Evolutionary conservation across 73 alveolate genomes (phyloP), one percentile per base, ranked within the genome.

Genomic region (Paramecium pentaurelia): DNA sequence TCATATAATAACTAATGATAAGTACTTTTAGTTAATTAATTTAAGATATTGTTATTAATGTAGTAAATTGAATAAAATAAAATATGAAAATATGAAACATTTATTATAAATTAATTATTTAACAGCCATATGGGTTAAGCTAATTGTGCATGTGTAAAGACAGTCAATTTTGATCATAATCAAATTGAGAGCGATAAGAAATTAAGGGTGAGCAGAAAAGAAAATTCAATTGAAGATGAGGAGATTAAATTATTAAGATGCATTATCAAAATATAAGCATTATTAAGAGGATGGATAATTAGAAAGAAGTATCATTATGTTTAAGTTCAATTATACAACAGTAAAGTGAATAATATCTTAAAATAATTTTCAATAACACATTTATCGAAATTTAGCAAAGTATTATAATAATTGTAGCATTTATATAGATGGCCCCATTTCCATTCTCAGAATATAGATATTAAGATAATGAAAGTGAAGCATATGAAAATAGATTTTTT

Each of bases 121-220:
- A 80, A 80, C 85, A 37, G 77, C 73, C 60, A 89, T 49, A 89
- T 89, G 94, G 94, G 94, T 11, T 71, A 89, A 44, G 94, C 94
- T 11, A 89, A 89, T 89, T 89, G 94, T 89, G 94, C 94, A 16
- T 89, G 94, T 51, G 94, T 89, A 8, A 89, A 89, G 58, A 71
- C 90, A 9, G 80, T 89, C 14, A 83, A 71, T 44, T 44, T 44
- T 40, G 88, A 83, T 28, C 73, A 89, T 6, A 40, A 87, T 87
- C 85, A 89, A 71, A 89, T 89, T 10, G 94, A 89, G 27, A 89
- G 88, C 10, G 94, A 83, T 25, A 89, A 77, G 40, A 40, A 30
- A 20, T 71, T 71, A 51, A 89, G 58, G 59, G 94, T 89, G 38
- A 64, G 92, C 28, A 68, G 80, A 36, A 58, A 89, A 40, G 88